Percentiles rank a stretch among this genome's conserved stretches.
Evolutionary conservation across 2,329 filamentous ascomycete species (phyloP).

Genomic region (Trichoderma oligosporum): DNA sequence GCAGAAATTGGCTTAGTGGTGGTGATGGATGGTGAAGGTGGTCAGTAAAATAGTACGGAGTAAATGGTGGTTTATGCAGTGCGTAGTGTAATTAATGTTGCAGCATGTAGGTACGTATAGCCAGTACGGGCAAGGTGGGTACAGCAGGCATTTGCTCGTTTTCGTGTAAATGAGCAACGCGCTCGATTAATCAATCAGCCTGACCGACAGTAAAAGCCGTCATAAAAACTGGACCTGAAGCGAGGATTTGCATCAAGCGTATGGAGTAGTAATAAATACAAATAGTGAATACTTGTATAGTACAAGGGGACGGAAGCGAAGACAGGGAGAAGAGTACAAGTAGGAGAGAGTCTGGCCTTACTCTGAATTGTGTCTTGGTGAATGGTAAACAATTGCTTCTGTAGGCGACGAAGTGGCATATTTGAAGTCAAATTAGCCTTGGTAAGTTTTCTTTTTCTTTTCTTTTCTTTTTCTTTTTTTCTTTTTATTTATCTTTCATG

Average conservation of each 20-base stretch:
- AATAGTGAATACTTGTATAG: background rate
- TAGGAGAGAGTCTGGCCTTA: background rate
- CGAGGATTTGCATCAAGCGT: background rate
- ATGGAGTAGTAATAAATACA: background rate
- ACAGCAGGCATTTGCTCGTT: slow-evolving; percentile 5
- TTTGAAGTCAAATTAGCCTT: background rate
- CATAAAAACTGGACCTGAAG: background rate
- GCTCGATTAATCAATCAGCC: too few relatives aligned
- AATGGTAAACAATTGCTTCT: slow-evolving; percentile 35
- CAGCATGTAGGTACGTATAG: background rate
- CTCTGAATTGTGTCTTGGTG: slow-evolving; percentile 25
- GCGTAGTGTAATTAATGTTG: too few relatives aligned
- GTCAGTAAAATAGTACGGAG: too few relatives aligned
- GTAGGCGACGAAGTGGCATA: slow-evolving; percentile 34
- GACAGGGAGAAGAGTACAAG: background rate
- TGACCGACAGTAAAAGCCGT: background rate
- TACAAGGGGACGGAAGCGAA: background rate
- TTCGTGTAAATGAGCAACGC: slow-evolving; percentile 16
- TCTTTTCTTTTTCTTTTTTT: background rate
- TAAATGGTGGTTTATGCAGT: too few relatives aligned
- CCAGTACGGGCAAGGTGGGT: background rate
- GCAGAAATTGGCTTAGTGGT: too few relatives aligned
- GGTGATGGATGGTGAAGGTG: background rate
- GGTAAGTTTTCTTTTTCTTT: background rate
- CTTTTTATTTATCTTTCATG: background rate